Base-by-base conservation (phyloP, 257 asterid species). In the Lantana camara region DNA sequence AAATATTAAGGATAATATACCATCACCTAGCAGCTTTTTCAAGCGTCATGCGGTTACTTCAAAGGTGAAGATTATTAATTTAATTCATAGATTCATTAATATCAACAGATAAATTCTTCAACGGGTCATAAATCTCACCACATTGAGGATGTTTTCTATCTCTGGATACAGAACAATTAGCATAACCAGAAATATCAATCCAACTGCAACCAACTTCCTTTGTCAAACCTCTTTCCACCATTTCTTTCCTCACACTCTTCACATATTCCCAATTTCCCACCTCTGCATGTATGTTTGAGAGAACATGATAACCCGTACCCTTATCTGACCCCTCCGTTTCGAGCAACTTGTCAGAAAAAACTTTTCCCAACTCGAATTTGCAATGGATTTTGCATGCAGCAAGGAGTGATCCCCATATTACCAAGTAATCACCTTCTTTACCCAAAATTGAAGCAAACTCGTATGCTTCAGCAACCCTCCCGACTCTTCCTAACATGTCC, bases 191-290 rank as follows among this genome's bases (percentile, higher is more conserved):
- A 23, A 88, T 58, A 65, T 83, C 79, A 64, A 92, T 86, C 97
- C 98, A 92, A 74, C 97, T 92, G 80, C 95, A 85, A 29, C 95
- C 96, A 13, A 83, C 83, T 76, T 92, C 98, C 78, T 89, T 89
- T 27, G 40, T 57, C 74, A 86, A 9, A 42, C 96, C 87, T 72
- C 70, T 86, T 61, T 79, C 82, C 48, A 51, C 57, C 91, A 92
- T 83, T 46, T 77, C 85, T 71, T 60, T 80, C 80, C 97, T 87
- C 67, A 82, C 78, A 12, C 37, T 70, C 80, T 75, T 81, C 38
- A 77, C 97, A 70, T 62, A 14, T 38, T 85, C 81, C 97, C 97
- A 92, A 69, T 90, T 79, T 49, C 91, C 90, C 80, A 87, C 95
- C 37, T 89, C 91, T 6, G 98, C 97, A 37, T 82, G 87, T n/a